phyloP scores from a whole-genome alignment of 768 basidiomycete species.

The Russula sp. region DNA sequence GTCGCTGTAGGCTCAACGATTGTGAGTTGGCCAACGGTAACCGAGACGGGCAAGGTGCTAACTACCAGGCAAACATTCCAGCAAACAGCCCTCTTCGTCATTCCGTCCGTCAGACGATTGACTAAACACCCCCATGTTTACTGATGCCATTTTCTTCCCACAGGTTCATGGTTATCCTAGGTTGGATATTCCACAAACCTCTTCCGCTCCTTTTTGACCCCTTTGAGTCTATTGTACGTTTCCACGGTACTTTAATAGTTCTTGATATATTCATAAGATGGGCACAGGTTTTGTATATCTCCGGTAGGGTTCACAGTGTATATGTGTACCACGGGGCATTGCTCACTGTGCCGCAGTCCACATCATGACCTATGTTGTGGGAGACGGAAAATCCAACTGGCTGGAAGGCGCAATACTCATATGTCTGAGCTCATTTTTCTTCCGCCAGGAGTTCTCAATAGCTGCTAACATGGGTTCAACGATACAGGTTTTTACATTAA shows the following conservation, averaged over 20 bases:
- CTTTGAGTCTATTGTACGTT: constrained; percentile 61
- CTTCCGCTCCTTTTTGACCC: constrained; percentile 82
- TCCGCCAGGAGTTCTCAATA: neutral
- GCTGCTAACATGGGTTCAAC: neutral
- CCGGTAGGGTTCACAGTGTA: constrained; percentile 30
- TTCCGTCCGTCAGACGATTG: constrained; percentile 39
- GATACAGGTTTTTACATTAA: constrained; percentile 45
- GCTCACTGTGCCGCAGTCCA: constrained; percentile 23
- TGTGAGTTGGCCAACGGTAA: constrained; percentile 34
- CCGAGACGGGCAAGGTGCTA: neutral
- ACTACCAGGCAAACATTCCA: constrained; percentile 26
- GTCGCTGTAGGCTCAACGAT: constrained; percentile 78
- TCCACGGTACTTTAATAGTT: neutral
- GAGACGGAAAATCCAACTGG: constrained; percentile 89
- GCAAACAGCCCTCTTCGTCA: constrained; percentile 69
- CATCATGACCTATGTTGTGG: constrained; percentile 78
- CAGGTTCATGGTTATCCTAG: constrained; percentile 69
- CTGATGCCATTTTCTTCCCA: neutral
- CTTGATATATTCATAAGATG: neutral
- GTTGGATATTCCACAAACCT: constrained; percentile 75
- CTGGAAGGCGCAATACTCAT: constrained; percentile 83
- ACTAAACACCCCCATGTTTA: neutral
- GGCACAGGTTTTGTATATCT: constrained; percentile 35
- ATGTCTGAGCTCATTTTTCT: constrained; percentile 31
- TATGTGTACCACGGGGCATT: neutral